phyloP scores from a whole-genome alignment of 2,329 filamentous ascomycete species.

The Ciborinia camelliae region DNA sequence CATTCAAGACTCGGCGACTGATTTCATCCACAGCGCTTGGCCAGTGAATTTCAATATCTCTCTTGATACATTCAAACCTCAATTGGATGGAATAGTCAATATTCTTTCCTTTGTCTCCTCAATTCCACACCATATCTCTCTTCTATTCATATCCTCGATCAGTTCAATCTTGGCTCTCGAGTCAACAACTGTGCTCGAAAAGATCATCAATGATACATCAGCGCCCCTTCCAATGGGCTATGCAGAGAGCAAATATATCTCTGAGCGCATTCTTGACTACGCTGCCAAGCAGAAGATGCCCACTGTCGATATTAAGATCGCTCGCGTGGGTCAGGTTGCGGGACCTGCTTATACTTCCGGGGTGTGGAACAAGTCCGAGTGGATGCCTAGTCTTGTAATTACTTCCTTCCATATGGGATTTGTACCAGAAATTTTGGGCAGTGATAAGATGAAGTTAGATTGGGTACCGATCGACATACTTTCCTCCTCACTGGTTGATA shows the following conservation, averaged over 20 bases:
- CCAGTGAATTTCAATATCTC: constrained; percentile 41
- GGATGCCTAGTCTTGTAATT: constrained; percentile 1
- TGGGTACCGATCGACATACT: constrained; percentile 15
- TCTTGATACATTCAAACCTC: constrained; percentile 37
- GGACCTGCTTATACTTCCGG: constrained; percentile 30
- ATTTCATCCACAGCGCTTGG: constrained; percentile 37
- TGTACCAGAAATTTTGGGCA: neutral
- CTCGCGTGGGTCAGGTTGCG: constrained; percentile 49
- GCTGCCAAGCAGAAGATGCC: constrained; percentile 35
- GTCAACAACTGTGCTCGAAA: constrained; percentile 23
- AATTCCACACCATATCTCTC: constrained; percentile 9
- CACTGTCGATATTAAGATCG: constrained; percentile 41
- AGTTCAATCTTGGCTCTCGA: constrained; percentile 21
- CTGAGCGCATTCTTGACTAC: constrained; percentile 42
- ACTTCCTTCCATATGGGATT: constrained; percentile 3
- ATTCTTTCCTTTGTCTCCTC: constrained; percentile 35
- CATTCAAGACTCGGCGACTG: constrained; percentile 23
- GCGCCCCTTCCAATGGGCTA: constrained; percentile 30
- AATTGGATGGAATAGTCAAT: constrained; percentile 41
- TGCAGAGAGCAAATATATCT: constrained; percentile 33
- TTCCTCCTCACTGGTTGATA: neutral
- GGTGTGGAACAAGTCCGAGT: neutral
- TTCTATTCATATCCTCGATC: constrained; percentile 36
- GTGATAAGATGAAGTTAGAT: constrained; percentile 4
- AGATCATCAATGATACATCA: neutral